These are phyloP conservation scores for Blastocystis sp. DNA, from an alignment of 352 stramenopile species.

Conservation along the genomic window DNA sequence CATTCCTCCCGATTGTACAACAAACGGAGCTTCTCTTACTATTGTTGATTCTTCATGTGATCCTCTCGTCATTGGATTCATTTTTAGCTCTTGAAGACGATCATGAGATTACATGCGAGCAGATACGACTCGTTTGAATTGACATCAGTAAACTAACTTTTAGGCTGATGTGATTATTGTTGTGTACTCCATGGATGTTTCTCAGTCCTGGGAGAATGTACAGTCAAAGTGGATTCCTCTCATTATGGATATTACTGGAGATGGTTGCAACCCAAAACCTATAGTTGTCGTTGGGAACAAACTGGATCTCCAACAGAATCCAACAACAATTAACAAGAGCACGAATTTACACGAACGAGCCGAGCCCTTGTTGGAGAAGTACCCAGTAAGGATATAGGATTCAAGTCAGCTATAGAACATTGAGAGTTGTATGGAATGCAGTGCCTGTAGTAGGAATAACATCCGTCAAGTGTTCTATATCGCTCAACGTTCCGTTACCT, in stretches of 20 bases:
- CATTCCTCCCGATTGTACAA: constrained; percentile 34
- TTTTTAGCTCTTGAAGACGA: constrained; percentile 35
- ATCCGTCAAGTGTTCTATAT: constrained; percentile 29
- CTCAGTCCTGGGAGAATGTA: constrained; percentile 9
- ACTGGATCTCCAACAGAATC: constrained; percentile 33
- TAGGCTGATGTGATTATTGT: constrained; percentile 50
- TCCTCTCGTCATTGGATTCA: background rate
- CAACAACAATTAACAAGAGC: constrained; percentile 1
- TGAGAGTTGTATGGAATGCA: constrained; percentile 33
- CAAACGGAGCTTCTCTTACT: background rate
- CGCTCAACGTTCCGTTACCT: constrained; percentile 11
- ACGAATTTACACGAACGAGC: constrained; percentile 7
- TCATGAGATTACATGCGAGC: constrained; percentile 51
- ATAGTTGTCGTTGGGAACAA: constrained; percentile 58
- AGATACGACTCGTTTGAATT: constrained; percentile 39
- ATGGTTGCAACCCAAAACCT: background rate
- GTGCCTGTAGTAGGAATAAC: constrained; percentile 15
- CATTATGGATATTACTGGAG: background rate
- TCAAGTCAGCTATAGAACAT: background rate
- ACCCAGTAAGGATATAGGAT: background rate
- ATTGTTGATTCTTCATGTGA: constrained; percentile 51
- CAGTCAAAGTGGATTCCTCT: constrained; percentile 51
- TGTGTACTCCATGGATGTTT: constrained; percentile 27
- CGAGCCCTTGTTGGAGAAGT: background rate
- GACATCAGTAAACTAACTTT: background rate